These are phyloP conservation scores for Chrysosporium queenslandicum DNA, from an alignment of 2,329 filamentous ascomycete genomes.

Conservation along the genomic window DNA sequence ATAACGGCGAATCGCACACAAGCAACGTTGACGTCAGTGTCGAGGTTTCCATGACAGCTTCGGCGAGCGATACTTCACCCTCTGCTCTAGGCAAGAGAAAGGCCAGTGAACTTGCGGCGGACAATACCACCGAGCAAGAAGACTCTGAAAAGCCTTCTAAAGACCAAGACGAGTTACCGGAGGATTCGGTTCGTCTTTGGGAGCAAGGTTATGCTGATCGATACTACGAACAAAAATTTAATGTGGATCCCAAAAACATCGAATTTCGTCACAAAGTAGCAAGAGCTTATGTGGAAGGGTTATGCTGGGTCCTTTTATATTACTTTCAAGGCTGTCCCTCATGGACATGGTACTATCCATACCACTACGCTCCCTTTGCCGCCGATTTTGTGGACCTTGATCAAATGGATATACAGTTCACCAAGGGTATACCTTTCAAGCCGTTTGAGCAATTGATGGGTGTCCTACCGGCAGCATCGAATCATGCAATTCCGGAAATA, in stretches of 20 bases:
- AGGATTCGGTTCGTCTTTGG: constrained; percentile 83
- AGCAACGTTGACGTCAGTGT: constrained; percentile 21
- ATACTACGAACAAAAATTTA: constrained; percentile 96
- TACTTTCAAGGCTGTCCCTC: constrained; percentile 98
- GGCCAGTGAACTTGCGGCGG: constrained; percentile 52
- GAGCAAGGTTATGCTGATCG: constrained; percentile 90
- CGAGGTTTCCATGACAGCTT: constrained; percentile 20
- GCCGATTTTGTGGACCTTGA: constrained; percentile 81
- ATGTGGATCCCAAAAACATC: constrained; percentile 67
- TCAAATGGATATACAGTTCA: constrained; percentile 69
- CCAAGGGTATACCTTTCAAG: constrained; percentile 72
- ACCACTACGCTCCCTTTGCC: constrained; percentile 96
- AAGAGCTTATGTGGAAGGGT: constrained; percentile 81
- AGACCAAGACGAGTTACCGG: constrained; percentile 52
- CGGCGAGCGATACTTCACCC: constrained; percentile 20
- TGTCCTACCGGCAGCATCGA: constrained; percentile 84
- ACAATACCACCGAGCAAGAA: constrained; percentile 45
- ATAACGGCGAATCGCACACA: constrained; percentile 14
- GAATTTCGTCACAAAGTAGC: constrained; percentile 85
- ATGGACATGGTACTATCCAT: constrained; percentile 99
- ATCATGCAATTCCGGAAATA: constrained; percentile 75
- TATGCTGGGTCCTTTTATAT: constrained; percentile 91
- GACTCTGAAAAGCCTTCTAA: constrained; percentile 50
- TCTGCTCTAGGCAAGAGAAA: constrained; percentile 49
- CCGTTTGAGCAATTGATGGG: constrained; percentile 99